Evolutionary conservation across 139 green algal species (phyloP).

Genomic region (Trebouxia sp.): DNA sequence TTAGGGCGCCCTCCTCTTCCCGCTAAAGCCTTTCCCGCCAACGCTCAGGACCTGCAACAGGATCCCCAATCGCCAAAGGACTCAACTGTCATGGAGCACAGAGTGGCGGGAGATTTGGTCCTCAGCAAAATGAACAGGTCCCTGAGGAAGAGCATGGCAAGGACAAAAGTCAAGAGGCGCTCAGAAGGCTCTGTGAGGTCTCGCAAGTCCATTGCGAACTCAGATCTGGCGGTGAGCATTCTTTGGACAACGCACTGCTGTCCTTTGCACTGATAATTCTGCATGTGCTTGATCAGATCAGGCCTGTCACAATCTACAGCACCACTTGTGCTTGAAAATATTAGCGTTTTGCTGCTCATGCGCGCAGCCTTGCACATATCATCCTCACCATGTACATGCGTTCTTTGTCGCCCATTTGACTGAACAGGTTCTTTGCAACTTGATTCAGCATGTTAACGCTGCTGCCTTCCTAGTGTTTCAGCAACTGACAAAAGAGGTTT

Average conservation of each 20-base stretch:
- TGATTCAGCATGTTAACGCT: not conserved
- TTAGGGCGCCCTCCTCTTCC: not conserved
- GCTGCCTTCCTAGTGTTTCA: not conserved
- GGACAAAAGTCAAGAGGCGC: not conserved
- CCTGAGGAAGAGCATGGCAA: conserved; percentile 11
- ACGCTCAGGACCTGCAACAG: not conserved
- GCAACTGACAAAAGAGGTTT: not conserved
- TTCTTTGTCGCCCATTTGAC: too few species aligned
- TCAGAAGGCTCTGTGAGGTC: not conserved
- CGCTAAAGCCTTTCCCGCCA: conserved; percentile 1
- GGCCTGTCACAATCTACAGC: too few species aligned
- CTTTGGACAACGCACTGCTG: too few species aligned
- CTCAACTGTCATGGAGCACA: not conserved
- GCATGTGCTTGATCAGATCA: too few species aligned
- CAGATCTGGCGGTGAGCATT: not conserved
- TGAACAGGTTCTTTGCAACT: too few species aligned
- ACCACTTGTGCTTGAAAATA: too few species aligned
- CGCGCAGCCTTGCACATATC: too few species aligned
- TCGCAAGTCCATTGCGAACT: conserved; percentile 10
- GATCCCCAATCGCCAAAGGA: not conserved
- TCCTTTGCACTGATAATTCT: too few species aligned
- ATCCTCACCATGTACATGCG: too few species aligned
- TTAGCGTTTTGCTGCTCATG: too few species aligned
- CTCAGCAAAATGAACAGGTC: conserved; percentile 15
- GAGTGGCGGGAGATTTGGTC: conserved; percentile 6